Base-by-base conservation (phyloP, 257 asterid species). In the Solanum peruvianum region DNA sequence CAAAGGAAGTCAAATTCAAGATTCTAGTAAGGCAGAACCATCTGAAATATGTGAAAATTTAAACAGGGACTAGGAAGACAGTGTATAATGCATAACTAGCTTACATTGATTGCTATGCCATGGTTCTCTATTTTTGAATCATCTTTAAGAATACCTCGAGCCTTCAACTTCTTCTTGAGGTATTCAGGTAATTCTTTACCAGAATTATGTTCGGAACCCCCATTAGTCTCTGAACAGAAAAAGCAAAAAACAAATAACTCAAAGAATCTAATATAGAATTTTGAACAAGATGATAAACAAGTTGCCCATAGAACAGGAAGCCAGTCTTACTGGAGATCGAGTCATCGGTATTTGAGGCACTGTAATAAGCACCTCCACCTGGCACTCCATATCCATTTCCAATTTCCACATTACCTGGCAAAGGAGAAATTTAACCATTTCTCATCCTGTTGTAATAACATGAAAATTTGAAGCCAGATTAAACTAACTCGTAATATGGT, bases 371-470 rank as follows among this genome's bases (percentile, higher is more conserved):
- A 90, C 96, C 97, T 49, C 99, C 99, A 69, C 99, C 98, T 20
- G 99, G 99, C 89, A 97, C 99, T n/a, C 99, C 99, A 87, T 97
- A 97, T 62, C 99, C 99, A 90, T 97, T 97, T 88, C 99, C 99
- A 69, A 97, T 97, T 89, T 97, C 99, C 87, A 91, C 85, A 90
- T 97, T 94, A 62, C 97, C 99, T 97, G 81, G 84, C 72, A 89
- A 88, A 56, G 66, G 47, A 78, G 56, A 49, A 6, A 60, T 67
- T 87, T 85, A 86, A 81, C 88, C 47, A 77, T 52, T 41, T 49
- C 73, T 78, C 84, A 80, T 69, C 18, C 81, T 73, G 37, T 39
- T 31, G 18, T 31, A 37, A 44, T 39, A 77, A 56, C 58, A 84
- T 62, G 27, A 8, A 85, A 84, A 37, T 35, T 25, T 25, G 35